A percentile compares a stretch with the other conserved stretches of the same genome.
These are phyloP conservation scores for Candida qinlingensis DNA, from an alignment of 805 yeast species.

Conservation along the genomic window DNA sequence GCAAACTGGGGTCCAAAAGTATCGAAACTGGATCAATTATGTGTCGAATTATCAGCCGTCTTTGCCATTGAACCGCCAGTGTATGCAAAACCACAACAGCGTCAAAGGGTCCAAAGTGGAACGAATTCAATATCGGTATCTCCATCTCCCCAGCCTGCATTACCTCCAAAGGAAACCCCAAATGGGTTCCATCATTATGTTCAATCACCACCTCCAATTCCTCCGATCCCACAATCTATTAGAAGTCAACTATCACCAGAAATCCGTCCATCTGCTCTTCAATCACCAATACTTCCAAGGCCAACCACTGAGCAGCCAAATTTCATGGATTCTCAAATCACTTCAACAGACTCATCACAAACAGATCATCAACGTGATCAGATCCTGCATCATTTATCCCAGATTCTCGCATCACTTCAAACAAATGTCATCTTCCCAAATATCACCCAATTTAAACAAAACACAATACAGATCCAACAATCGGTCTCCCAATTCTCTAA, in stretches of 20 bases:
- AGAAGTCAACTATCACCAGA: slow-evolving; percentile 1
- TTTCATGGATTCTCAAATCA: neutral
- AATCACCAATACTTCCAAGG: neutral
- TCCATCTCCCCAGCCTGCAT: slow-evolving; percentile 22
- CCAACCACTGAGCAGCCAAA: neutral
- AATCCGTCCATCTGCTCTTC: neutral
- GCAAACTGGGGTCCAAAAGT: slow-evolving; percentile 47
- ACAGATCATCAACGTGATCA: neutral
- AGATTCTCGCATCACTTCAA: slow-evolving; percentile 3
- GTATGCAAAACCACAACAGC: slow-evolving; percentile 26
- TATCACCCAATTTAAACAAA: slow-evolving; percentile 11
- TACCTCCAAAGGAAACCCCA: slow-evolving; percentile 30
- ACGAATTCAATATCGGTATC: slow-evolving; percentile 13
- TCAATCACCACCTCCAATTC: slow-evolving; percentile 30
- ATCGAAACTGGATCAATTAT: slow-evolving; percentile 26
- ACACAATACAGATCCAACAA: slow-evolving; percentile 18
- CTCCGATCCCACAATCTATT: slow-evolving; percentile 34
- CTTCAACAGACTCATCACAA: neutral
- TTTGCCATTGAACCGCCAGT: slow-evolving; percentile 44
- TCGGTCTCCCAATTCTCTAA: slow-evolving; percentile 33
- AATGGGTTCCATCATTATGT: slow-evolving; percentile 1
- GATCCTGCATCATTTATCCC: slow-evolving; percentile 1
- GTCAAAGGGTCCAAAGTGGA: neutral
- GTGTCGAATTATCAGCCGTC: slow-evolving; percentile 28
- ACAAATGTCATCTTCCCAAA: neutral